phyloP scores from a whole-genome alignment of 305 asterid genomes.

The Vinca major region DNA sequence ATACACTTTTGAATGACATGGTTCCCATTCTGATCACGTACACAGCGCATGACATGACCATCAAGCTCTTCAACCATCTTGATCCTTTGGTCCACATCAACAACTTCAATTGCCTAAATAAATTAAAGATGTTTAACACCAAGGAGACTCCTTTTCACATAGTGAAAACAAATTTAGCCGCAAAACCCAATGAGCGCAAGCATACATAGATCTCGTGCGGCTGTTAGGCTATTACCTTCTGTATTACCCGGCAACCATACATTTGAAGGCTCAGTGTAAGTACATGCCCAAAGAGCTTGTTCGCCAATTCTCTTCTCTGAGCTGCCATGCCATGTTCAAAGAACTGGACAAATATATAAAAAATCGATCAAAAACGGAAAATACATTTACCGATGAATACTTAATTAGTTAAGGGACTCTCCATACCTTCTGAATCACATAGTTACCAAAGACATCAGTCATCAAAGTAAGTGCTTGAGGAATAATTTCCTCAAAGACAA shows the following conservation, averaged over 20 bases:
- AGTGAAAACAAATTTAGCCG: background rate
- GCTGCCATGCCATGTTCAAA: constrained; percentile 76
- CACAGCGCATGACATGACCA: constrained; percentile 93
- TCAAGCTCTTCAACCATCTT: constrained; percentile 96
- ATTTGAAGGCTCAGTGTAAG: constrained; percentile 72
- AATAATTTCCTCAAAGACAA: constrained; percentile 81
- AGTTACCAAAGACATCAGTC: constrained; percentile 98
- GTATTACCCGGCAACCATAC: constrained; percentile 93
- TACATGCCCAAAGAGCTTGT: constrained; percentile 65
- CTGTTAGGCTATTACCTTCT: constrained; percentile 45
- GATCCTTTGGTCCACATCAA: constrained; percentile 88
- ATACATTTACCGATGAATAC: background rate
- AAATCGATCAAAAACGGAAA: background rate
- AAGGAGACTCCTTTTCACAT: background rate
- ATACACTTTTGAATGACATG: constrained; percentile 96
- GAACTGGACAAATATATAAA: constrained; percentile 28
- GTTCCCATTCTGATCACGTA: constrained; percentile 97
- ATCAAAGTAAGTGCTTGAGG: constrained; percentile 92
- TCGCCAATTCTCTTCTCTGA: constrained; percentile 64
- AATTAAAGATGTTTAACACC: background rate
- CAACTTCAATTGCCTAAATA: constrained; percentile 91
- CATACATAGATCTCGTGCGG: no score
- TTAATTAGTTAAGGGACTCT: background rate
- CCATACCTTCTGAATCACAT: constrained; percentile 90
- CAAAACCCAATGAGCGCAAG: background rate